Conservation (phyloP, 805 yeast species). For the Aciculoconidium aculeatum region DNA sequence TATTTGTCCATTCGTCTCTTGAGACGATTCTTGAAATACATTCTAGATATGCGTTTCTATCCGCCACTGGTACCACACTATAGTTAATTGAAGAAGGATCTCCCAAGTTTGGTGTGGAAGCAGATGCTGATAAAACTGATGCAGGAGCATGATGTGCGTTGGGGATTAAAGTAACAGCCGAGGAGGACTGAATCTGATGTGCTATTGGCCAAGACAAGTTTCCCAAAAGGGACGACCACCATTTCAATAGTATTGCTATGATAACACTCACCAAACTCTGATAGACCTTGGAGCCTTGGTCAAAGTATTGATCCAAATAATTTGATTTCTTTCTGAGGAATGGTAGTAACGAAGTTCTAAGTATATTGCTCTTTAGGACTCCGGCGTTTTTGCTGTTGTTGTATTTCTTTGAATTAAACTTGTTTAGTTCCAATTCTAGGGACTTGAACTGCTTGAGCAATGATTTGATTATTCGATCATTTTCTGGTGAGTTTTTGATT, state of each 20-base stretch:
- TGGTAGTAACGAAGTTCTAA: constrained; percentile 43
- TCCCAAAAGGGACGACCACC: constrained; percentile 51
- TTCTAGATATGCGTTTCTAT: constrained; percentile 49
- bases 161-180: too few species aligned
- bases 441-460: constrained; percentile 29
- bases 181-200: too few species aligned
- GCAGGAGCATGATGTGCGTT: too few species aligned
- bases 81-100: constrained; percentile 6
- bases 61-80: constrained; percentile 35
- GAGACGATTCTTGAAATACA: constrained; percentile 47
- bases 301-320: constrained; percentile 16
- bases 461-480: constrained; percentile 16
- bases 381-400: constrained; percentile 17
- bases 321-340: constrained; percentile 29
- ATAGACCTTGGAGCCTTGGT: constrained; percentile 19
- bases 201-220: too few species aligned
- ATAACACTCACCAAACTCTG: constrained; percentile 28
- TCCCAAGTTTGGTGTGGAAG: constrained; percentile 1
- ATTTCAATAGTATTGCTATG: constrained; percentile 32
- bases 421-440: constrained; percentile 39
- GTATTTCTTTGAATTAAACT: constrained; percentile 35
- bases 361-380: constrained; percentile 38
- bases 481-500: constrained; percentile 8
- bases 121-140: background rate
- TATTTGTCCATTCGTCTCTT: constrained; percentile 40